Evolutionary conservation across 2,329 filamentous ascomycete genomes (phyloP).

Genomic region (Verticillium dahliae): DNA sequence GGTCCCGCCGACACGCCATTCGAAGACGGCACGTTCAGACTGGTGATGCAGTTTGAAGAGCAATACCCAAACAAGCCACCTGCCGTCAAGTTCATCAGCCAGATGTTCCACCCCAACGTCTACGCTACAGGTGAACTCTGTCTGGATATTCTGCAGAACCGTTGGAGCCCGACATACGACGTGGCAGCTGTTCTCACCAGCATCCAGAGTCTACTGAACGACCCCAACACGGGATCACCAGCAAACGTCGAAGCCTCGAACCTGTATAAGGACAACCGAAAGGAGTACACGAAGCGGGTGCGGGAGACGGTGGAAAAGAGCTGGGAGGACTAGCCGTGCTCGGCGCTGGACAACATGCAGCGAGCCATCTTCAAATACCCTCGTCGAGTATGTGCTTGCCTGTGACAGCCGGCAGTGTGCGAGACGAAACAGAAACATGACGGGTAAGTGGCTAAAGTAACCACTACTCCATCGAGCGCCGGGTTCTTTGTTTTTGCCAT

Average conservation of each 20-base stretch:
- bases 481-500: background rate
- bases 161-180: conserved; percentile 98
- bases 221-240: conserved; percentile 96
- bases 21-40: conserved; percentile 93
- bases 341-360: background rate
- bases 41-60: conserved; percentile 99
- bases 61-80: conserved; percentile 98
- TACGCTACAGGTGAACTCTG: conserved; percentile 96
- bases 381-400: background rate
- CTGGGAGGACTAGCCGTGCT: conserved; percentile 75
- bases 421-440: background rate
- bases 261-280: conserved; percentile 95
- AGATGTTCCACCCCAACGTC: conserved; percentile 99
- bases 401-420: background rate
- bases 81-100: conserved; percentile 94
- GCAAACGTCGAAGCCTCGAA: conserved; percentile 98
- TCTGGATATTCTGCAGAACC: conserved; percentile 92
- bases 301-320: conserved; percentile 98
- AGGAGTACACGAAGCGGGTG: conserved; percentile 93
- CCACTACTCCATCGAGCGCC: background rate
- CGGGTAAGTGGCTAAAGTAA: background rate
- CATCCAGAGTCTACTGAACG: conserved; percentile 95
- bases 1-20: conserved; percentile 95
- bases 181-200: conserved; percentile 95
- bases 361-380: background rate